Percentiles rank a stretch among this genome's conserved stretches.
Evolutionary conservation across 805 yeast species (phyloP).

Genomic region (Ogataea angusta): DNA sequence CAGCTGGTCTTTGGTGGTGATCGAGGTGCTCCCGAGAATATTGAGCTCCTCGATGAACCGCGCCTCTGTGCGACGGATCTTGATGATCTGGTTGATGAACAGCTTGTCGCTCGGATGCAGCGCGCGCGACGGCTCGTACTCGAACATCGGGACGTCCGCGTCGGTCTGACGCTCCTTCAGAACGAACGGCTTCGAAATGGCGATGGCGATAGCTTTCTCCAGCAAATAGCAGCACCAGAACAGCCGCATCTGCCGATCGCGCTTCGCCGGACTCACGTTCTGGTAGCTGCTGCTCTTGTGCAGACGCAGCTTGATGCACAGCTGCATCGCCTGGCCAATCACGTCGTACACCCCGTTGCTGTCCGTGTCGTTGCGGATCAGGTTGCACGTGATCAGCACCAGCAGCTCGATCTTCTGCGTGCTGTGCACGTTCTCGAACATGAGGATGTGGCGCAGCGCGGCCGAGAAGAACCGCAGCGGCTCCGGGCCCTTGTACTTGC

Average conservation of each 20-base stretch:
- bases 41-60: constrained; percentile 52
- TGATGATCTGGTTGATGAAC: constrained; percentile 58
- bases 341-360: constrained; percentile 51
- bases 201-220: constrained; percentile 59
- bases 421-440: constrained; percentile 38
- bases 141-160: constrained; percentile 47
- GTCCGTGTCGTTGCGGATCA: constrained; percentile 61
- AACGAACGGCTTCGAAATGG: constrained; percentile 57
- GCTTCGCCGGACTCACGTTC: constrained; percentile 23
- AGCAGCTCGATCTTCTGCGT: constrained; percentile 51
- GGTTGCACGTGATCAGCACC: constrained; percentile 49
- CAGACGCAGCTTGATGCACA: constrained; percentile 38
- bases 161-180: constrained; percentile 51
- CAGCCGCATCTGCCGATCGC: constrained; percentile 45
- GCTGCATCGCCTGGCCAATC: constrained; percentile 48
- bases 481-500: constrained; percentile 51
- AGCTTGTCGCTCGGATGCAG: constrained; percentile 33
- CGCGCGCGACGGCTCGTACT: constrained; percentile 39
- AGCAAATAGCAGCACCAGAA: constrained; percentile 66
- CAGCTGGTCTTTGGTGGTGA: constrained; percentile 38
- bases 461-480: constrained; percentile 57
- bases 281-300: constrained; percentile 37
- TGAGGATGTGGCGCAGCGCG: constrained; percentile 53
- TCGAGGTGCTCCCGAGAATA: constrained; percentile 31
- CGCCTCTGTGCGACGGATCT: constrained; percentile 57